phyloP scores from a whole-genome alignment of 306 rosid genomes.

The Notholithocarpus densiflorus region DNA sequence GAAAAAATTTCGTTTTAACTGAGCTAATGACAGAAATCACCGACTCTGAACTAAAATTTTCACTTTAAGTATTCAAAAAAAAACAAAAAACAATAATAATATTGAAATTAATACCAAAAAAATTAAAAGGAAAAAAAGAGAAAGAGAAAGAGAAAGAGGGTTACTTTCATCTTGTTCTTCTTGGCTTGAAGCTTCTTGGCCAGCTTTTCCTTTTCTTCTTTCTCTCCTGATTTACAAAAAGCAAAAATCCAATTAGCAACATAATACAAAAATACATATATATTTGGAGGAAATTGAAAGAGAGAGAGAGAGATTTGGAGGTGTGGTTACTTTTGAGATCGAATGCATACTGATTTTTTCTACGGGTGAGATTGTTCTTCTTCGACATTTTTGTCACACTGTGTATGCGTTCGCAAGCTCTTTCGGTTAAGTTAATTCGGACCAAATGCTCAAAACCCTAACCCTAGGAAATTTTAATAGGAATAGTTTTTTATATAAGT shows the following conservation, averaged over 20 bases:
- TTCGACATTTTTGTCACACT: slow-evolving; percentile 55
- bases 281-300: neutral
- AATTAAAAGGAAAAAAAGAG: neutral
- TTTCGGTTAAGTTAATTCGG: neutral
- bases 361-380: slow-evolving; percentile 75
- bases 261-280: neutral
- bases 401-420: neutral
- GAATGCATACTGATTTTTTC: slow-evolving; percentile 76
- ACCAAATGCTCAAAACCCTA: slow-evolving; percentile 8
- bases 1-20: neutral
- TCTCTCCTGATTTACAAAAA: slow-evolving; percentile 53
- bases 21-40: neutral
- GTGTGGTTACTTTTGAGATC: slow-evolving; percentile 68
- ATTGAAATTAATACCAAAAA: neutral
- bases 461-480: neutral
- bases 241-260: neutral
- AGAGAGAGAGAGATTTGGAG: neutral
- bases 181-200: slow-evolving; percentile 67
- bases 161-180: slow-evolving; percentile 77
- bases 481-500: neutral
- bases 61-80: neutral
- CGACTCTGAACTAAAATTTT: neutral
- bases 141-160: neutral
- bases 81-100: neutral
- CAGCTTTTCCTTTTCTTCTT: slow-evolving; percentile 53